Conservation (phyloP, 768 basidiomycete genomes). For the Cystofilobasidium capitatum region DNA sequence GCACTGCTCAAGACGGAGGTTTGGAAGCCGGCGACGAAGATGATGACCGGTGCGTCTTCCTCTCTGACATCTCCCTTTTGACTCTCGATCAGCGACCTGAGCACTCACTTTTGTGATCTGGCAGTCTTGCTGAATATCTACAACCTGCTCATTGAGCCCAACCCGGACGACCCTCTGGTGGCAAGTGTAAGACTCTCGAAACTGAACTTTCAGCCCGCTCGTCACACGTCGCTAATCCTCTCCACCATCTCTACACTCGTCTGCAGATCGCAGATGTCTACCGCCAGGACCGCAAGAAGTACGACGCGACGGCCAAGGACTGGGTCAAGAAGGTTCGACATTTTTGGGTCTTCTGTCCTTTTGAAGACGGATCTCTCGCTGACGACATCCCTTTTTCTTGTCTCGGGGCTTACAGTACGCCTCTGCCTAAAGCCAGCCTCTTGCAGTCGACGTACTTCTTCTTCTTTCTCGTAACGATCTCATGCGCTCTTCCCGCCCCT, state of each 20-base stretch:
- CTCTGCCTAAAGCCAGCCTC: too few species aligned
- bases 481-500: too few species aligned
- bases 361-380: too few species aligned
- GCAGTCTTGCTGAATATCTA: constrained; percentile 37
- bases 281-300: constrained; percentile 17
- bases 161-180: constrained; percentile 41
- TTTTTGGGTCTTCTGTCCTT: too few species aligned
- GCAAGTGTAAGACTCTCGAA: constrained; percentile 35
- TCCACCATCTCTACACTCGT: background rate
- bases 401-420: too few species aligned
- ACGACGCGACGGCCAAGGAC: constrained; percentile 17
- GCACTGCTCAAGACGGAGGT: constrained; percentile 40
- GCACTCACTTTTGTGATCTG: background rate
- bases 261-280: constrained; percentile 23
- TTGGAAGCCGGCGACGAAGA: constrained; percentile 41
- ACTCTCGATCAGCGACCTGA: too few species aligned
- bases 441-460: too few species aligned
- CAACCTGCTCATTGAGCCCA: constrained; percentile 37
- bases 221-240: constrained; percentile 30
- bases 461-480: too few species aligned
- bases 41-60: constrained; percentile 32
- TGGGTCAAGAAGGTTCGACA: constrained; percentile 20
- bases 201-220: background rate
- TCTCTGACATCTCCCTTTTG: too few species aligned
- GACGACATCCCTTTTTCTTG: too few species aligned